Base-by-base conservation (phyloP, 371 early-diverging fungal species). In the Apophysomyces variabilis region DNA sequence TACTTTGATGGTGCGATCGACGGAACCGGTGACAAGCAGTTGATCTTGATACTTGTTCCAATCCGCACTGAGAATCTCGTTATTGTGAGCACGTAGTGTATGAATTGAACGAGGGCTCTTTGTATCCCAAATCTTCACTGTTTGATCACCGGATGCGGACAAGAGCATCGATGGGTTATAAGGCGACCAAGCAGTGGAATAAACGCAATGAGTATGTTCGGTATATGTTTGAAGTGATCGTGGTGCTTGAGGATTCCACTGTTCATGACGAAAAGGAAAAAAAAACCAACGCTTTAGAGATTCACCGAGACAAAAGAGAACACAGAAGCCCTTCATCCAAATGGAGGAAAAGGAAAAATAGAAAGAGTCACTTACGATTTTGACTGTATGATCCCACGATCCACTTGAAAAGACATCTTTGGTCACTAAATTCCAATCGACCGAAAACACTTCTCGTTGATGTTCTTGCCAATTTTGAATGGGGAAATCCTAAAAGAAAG, bases 311-410 rank as follows among this genome's bases (percentile, higher is more conserved):
- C 32, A 26, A 26, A 26, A 26, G 32, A 26, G 32, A 26, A 26
- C 32, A 26, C 0, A 26, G 32, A 26, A 26, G 32, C 3, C 3
- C 43, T 18, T 44, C 16, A 43, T 43, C 21, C 26, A 3, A 26
- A 26, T n/a, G 59, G 47, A 11, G 7, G 16, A 50, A 21, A 50
- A 7, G 7, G 54, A 5, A 37, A 21, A 39, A n/a, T 12, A 14
- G 36, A 64, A 37, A 60, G 41, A 41, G 6, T 18, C 26, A 74
- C 86, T 76, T 84, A 94, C 96, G 74, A 96, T 85, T 67, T 96
- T 96, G 70, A 96, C 92, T 1, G 95, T 87, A 61, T 92, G 89
- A 74, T 98, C 98, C 98, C 97, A 97, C 5, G 96, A 95, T 13
- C 92, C 92, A 67, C 93, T 91, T 37, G 95, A 72, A 72, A 98